Base-by-base conservation (phyloP, 2,329 filamentous ascomycete species). In the Colletotrichum sp. region DNA sequence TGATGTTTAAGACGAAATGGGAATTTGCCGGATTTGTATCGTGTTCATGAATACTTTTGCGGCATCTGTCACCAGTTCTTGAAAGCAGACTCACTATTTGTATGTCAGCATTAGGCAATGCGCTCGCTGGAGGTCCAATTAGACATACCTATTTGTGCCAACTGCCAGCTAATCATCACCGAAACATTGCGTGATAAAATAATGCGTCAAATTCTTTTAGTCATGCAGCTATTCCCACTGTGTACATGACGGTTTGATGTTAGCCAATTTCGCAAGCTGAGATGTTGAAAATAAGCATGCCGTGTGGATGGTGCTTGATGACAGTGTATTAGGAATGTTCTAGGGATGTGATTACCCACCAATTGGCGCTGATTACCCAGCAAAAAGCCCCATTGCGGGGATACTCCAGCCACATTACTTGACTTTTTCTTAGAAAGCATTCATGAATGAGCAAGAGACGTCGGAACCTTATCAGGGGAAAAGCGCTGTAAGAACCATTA, bases 201-300 rank as follows among this genome's bases (percentile, higher is more conserved):
- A 48, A 12, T 6, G 18, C 39, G 4, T 48, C n/a, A 22, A 48
- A 13, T 22, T 2, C 43, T 22, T 48, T 22, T 22, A 22, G 10
- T 0, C 18, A 48, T 1, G 43, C 0, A n/a, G 43, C 43, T 22
- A 8, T 1, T 48, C 1, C n/a, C n/a, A 48, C 9, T 13, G 12
- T 22, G 10, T 22, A 22, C 6, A 0, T 13, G 18, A 4, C 2
- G 2, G 22, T 48, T 12, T 4, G 3, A 48, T 2, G 0, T 22
- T 2, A 48, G 10, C 43, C 0, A 48, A 13, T 3, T 48, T 48
- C 13, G n/a, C n/a, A 48, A 3, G 10, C n/a, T 52, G 10, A 52
- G 43, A 22, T 13, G 10, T 22, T 22, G n/a, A 52, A 3, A 52
- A 22, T 13, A 52, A 52, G 43, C 4, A 52, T 22, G 43, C n/a